Evolutionary conservation across 1,284 basidiomycete species (phyloP).

Genomic region (Trichosporon inkin): DNA sequence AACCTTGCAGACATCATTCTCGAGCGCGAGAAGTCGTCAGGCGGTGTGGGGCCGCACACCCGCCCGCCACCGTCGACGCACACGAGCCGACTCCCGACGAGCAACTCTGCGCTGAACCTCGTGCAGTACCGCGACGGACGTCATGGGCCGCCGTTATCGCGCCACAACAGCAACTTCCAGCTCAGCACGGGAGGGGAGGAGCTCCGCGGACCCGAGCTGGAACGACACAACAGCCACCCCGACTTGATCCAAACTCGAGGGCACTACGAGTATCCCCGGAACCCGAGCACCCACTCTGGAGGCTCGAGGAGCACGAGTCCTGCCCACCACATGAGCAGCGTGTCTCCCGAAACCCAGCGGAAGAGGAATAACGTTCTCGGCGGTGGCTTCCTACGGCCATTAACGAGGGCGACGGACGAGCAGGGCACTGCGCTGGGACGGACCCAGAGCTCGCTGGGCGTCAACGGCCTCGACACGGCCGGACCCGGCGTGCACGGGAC

Average conservation of each 20-base stretch:
- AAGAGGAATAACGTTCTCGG: constrained; percentile 32
- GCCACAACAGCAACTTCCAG: constrained; percentile 9
- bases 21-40: constrained; percentile 45
- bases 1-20: constrained; percentile 38
- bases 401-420: constrained; percentile 33
- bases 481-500: neutral
- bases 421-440: constrained; percentile 13
- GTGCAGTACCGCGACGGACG: constrained; percentile 18
- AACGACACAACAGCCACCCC: constrained; percentile 31
- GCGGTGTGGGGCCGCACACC: constrained; percentile 18
- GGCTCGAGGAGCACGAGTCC: constrained; percentile 11
- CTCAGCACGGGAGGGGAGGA: constrained; percentile 1
- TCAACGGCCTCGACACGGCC: neutral
- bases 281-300: neutral
- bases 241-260: constrained; percentile 14
- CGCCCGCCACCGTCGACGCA: constrained; percentile 34
- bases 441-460: constrained; percentile 10
- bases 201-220: constrained; percentile 6
- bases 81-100: constrained; percentile 28
- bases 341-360: constrained; percentile 23
- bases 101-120: constrained; percentile 32
- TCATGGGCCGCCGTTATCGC: constrained; percentile 22
- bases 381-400: constrained; percentile 36
- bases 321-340: constrained; percentile 5
- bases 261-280: neutral